Conservation (phyloP, 202 grass and related monocot genomes). For the Musa balbisiana region DNA sequence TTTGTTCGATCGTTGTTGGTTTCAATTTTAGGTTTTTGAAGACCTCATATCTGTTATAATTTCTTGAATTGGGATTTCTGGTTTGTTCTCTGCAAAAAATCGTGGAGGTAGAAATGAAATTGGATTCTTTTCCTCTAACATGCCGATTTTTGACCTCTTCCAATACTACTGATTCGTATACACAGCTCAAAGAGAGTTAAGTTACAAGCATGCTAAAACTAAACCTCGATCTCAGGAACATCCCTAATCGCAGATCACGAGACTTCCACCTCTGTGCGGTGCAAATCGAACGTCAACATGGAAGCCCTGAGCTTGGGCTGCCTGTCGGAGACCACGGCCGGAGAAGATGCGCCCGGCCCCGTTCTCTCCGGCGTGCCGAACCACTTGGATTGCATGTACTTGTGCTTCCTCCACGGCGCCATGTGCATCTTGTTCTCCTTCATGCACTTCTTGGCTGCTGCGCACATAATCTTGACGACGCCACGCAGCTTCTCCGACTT, state of each 20-base stretch:
- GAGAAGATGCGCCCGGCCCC: background rate
- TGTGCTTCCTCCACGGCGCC: conserved; percentile 69
- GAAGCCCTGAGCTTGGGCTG: conserved; percentile 51
- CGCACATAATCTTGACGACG: conserved; percentile 49
- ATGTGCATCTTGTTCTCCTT: conserved; percentile 74
- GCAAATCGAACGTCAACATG: conserved; percentile 62
- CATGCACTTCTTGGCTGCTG: conserved; percentile 61
- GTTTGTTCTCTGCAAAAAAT: too few species aligned
- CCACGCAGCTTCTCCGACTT: conserved; percentile 40
- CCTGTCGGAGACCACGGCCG: background rate
- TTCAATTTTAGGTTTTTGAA: too few species aligned
- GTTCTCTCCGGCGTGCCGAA: conserved; percentile 43
- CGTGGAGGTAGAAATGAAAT: too few species aligned
- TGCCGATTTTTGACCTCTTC: too few species aligned
- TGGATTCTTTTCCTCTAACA: too few species aligned
- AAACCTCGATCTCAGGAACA: background rate
- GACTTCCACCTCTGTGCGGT: conserved; percentile 32
- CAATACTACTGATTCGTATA: too few species aligned
- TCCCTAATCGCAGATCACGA: conserved; percentile 12
- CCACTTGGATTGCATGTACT: conserved; percentile 82
- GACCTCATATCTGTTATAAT: too few species aligned
- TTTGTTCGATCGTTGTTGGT: too few species aligned
- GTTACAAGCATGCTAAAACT: background rate
- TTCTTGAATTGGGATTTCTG: too few species aligned
- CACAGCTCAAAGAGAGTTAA: too few species aligned